These are phyloP conservation scores for Pythium brachiatum DNA, from an alignment of 352 stramenopile species.

Conservation along the genomic window DNA sequence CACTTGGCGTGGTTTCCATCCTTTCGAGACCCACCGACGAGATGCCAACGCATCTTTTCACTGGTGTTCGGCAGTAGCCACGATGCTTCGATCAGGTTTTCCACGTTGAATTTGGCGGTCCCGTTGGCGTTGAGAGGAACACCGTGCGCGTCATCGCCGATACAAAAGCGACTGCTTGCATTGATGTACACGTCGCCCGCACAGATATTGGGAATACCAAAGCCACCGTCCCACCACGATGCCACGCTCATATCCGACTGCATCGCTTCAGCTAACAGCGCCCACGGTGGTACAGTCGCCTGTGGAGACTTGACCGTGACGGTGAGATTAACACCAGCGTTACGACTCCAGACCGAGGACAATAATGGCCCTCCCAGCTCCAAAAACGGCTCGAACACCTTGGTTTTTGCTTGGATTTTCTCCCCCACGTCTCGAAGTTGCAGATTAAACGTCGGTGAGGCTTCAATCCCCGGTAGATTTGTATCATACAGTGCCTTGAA, in stretches of 20 bases:
- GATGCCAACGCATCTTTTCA: slow-evolving; percentile 55
- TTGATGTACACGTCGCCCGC: slow-evolving; percentile 55
- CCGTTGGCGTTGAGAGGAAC: slow-evolving; percentile 42
- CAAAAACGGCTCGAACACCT: neutral
- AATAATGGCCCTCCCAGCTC: neutral
- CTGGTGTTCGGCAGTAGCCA: slow-evolving; percentile 37
- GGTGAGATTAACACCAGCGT: slow-evolving; percentile 13
- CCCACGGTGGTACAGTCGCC: slow-evolving; percentile 60
- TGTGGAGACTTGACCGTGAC: slow-evolving; percentile 60
- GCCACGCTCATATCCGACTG: slow-evolving; percentile 70
- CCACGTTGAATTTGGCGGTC: slow-evolving; percentile 65
- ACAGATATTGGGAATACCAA: slow-evolving; percentile 71
- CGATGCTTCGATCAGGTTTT: slow-evolving; percentile 71
- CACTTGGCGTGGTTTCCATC: slow-evolving; percentile 79
- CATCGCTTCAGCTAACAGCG: slow-evolving; percentile 49
- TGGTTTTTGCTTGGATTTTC: neutral
- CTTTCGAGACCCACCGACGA: slow-evolving; percentile 45
- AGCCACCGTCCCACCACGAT: slow-evolving; percentile 76
- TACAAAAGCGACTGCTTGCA: slow-evolving; percentile 51
- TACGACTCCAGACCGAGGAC: neutral
- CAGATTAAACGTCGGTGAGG: slow-evolving; percentile 28
- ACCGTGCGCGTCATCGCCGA: slow-evolving; percentile 39
- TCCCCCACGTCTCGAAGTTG: slow-evolving; percentile 2
- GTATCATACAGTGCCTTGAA: slow-evolving; percentile 53
- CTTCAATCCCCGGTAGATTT: slow-evolving; percentile 27